phyloP scores from a whole-genome alignment of 768 basidiomycete genomes.

The Hygrocybe punicea region DNA sequence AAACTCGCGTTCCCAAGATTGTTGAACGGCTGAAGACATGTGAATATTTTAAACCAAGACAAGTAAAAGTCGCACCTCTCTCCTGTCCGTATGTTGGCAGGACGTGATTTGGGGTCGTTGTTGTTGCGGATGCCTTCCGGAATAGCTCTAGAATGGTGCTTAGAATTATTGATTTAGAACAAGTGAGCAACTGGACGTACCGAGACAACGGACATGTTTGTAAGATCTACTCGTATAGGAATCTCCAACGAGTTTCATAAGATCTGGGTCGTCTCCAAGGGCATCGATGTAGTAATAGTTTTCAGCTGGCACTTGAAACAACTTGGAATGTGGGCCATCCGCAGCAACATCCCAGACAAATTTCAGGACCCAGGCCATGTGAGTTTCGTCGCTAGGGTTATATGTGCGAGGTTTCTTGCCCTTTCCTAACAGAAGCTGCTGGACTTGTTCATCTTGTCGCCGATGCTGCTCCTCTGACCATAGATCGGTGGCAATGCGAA shows the following conservation, averaged over 20 bases:
- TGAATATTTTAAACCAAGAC: too few species aligned
- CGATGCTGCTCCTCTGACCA: too few species aligned
- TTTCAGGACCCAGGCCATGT: not conserved
- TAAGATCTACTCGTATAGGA: not conserved
- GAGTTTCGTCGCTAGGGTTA: not conserved
- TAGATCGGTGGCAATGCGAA: too few species aligned
- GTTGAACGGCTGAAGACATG: not conserved
- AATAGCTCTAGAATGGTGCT: not conserved
- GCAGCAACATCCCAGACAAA: not conserved
- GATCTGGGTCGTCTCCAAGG: not conserved
- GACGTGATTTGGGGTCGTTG: not conserved
- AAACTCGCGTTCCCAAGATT: conserved; percentile 1
- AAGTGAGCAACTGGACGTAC: not conserved
- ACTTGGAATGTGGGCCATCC: not conserved
- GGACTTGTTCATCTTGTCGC: too few species aligned
- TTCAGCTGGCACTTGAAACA: not conserved
- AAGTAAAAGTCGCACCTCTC: too few species aligned
- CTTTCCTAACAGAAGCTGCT: too few species aligned
- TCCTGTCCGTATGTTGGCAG: too few species aligned
- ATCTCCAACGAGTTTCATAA: not conserved
- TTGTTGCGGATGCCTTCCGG: not conserved
- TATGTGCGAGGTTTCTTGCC: not conserved
- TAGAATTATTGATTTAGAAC: not conserved
- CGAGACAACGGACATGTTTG: not conserved
- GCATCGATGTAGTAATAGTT: not conserved